Conservation (phyloP, 2,329 filamentous ascomycete species). For the Parafenestella ontariensis region DNA sequence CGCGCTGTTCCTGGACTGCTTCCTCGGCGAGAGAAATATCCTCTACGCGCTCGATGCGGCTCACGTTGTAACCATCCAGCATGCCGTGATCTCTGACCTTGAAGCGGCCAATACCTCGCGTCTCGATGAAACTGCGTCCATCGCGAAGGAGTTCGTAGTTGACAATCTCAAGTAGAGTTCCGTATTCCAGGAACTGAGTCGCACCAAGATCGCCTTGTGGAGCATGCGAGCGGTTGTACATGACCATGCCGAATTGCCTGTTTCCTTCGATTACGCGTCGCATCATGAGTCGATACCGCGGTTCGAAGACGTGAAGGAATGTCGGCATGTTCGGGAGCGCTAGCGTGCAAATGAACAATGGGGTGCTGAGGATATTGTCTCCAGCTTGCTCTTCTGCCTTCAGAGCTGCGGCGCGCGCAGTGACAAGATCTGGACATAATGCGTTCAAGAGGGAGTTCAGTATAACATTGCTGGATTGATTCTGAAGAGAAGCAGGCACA, state of each 20-base stretch:
- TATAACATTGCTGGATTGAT: constrained; percentile 66
- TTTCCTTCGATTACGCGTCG: constrained; percentile 76
- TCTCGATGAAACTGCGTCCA: constrained; percentile 82
- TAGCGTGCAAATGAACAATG: constrained; percentile 80
- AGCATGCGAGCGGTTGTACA: constrained; percentile 65
- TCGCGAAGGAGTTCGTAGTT: constrained; percentile 77
- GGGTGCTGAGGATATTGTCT: constrained; percentile 64
- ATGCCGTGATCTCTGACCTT: constrained; percentile 69
- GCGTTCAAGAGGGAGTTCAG: constrained; percentile 68
- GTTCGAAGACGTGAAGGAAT: constrained; percentile 90
- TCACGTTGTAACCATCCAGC: constrained; percentile 79
- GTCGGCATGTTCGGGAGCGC: constrained; percentile 83
- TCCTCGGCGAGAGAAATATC: constrained; percentile 85
- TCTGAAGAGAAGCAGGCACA: constrained; percentile 57
- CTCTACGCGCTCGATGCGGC: constrained; percentile 76
- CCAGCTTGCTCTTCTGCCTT: constrained; percentile 65
- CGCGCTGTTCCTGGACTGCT: constrained; percentile 74
- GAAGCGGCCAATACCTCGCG: constrained; percentile 78
- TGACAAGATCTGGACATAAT: constrained; percentile 72
- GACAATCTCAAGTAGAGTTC: constrained; percentile 78
- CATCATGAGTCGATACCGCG: constrained; percentile 91
- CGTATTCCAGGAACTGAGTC: constrained; percentile 72
- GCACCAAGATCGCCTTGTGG: constrained; percentile 61
- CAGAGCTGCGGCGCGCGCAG: constrained; percentile 63
- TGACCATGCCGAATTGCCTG: constrained; percentile 84